Percentiles rank a stretch among this genome's conserved stretches.
Evolutionary conservation across 352 stramenopile species (phyloP).

Genomic region (Phytophthora pluvialis): DNA sequence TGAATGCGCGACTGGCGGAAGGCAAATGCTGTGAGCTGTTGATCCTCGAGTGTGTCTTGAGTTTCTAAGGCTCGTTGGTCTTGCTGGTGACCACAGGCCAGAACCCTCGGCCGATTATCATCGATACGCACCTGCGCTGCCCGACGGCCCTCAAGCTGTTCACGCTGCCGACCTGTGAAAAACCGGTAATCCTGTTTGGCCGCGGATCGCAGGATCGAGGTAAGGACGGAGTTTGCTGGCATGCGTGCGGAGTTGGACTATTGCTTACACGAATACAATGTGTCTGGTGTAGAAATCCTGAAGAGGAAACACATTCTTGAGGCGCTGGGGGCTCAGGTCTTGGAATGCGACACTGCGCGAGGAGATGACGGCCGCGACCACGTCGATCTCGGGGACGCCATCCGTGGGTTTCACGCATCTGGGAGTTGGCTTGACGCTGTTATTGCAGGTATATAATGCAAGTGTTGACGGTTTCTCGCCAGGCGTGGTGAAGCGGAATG

Average conservation of each 20-base stretch:
- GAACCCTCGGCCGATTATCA: conserved; percentile 77
- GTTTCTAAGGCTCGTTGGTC: background rate
- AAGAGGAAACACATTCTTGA: conserved; percentile 49
- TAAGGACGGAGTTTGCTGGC: conserved; percentile 3
- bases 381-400: conserved; percentile 64
- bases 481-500: conserved; percentile 48
- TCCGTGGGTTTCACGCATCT: conserved; percentile 48
- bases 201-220: conserved; percentile 31
- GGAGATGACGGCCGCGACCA: conserved; percentile 29
- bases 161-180: conserved; percentile 65
- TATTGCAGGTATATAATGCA: background rate
- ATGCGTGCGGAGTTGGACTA: background rate
- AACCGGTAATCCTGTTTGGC: conserved; percentile 70
- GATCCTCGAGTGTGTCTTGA: background rate
- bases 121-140: conserved; percentile 75
- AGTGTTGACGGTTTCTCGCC: background rate
- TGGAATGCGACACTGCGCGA: conserved; percentile 40
- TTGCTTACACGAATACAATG: conserved; percentile 13
- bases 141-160: conserved; percentile 81
- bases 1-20: conserved; percentile 74
- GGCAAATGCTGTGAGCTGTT: conserved; percentile 31
- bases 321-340: conserved; percentile 48
- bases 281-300: conserved; percentile 39
- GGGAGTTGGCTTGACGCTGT: background rate
- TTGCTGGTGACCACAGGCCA: conserved; percentile 33